phyloP scores from a whole-genome alignment of 2,329 filamentous ascomycete species.

The Fusarium nematophilum region DNA sequence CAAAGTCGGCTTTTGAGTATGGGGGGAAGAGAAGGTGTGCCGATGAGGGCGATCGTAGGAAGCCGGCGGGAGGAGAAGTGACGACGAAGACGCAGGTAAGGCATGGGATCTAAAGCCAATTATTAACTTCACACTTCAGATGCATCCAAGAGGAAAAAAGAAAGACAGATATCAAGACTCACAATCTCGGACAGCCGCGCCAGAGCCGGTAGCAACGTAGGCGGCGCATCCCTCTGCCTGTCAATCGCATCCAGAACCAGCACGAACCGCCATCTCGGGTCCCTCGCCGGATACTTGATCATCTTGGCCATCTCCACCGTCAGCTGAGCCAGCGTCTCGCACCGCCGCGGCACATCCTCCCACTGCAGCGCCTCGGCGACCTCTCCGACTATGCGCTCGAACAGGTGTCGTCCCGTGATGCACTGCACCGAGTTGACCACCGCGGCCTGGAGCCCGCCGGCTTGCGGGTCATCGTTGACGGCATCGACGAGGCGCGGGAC shows the following conservation, averaged over 20 bases:
- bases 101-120: conserved; percentile 72
- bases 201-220: conserved; percentile 83
- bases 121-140: neutral
- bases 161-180: too few species aligned
- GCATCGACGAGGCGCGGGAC: conserved; percentile 42
- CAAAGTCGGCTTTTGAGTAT: conserved; percentile 83
- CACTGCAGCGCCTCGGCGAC: conserved; percentile 64
- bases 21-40: conserved; percentile 86
- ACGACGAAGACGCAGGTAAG: conserved; percentile 83
- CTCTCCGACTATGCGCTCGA: conserved; percentile 75
- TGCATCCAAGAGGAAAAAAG: conserved; percentile 15
- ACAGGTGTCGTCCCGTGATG: conserved; percentile 80
- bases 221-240: conserved; percentile 80
- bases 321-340: conserved; percentile 84
- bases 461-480: conserved; percentile 19
- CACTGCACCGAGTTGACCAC: conserved; percentile 79
- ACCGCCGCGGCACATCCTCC: conserved; percentile 67
- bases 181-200: conserved; percentile 85
- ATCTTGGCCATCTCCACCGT: conserved; percentile 77
- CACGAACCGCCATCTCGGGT: conserved; percentile 71
- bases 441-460: conserved; percentile 62
- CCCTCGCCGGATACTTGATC: conserved; percentile 59
- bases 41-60: conserved; percentile 76
- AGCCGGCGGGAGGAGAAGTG: conserved; percentile 74
- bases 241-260: conserved; percentile 92